Percentiles rank a stretch among this genome's conserved stretches.
These are phyloP conservation scores for Termitomyces titanicus DNA, from an alignment of 768 basidiomycete genomes.

Conservation along the genomic window DNA sequence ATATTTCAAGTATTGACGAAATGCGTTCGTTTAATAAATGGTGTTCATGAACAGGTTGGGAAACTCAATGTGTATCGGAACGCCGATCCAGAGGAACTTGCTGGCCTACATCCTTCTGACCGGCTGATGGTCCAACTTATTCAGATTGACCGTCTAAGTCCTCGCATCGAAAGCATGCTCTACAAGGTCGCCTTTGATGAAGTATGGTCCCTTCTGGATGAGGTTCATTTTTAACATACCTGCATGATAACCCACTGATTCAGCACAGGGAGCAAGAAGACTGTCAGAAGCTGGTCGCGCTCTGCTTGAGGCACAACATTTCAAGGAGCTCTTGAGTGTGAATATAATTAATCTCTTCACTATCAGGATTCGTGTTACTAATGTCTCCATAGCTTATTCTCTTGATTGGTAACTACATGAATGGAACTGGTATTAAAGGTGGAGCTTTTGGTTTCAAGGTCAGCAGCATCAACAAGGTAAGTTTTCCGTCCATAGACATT, in stretches of 20 bases:
- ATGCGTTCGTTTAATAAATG: not conserved
- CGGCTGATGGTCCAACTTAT: slow-evolving; percentile 96
- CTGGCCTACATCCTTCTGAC: slow-evolving; percentile 89
- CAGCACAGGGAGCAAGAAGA: slow-evolving; percentile 68
- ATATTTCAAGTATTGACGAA: slow-evolving; percentile 8
- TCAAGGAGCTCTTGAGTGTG: slow-evolving; percentile 89
- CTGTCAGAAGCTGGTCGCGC: slow-evolving; percentile 78
- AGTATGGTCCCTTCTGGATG: slow-evolving; percentile 75
- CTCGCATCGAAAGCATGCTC: slow-evolving; percentile 94
- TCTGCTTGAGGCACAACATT: slow-evolving; percentile 76
- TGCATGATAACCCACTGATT: slow-evolving; percentile 2
- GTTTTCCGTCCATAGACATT: not conserved
- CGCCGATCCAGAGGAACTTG: slow-evolving; percentile 82
- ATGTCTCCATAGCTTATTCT: slow-evolving; percentile 67
- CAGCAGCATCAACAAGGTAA: slow-evolving; percentile 94
- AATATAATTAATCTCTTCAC: slow-evolving; percentile 15
- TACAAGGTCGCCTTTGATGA: slow-evolving; percentile 89
- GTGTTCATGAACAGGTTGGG: slow-evolving; percentile 52
- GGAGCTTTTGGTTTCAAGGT: slow-evolving; percentile 97
- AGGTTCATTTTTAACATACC: slow-evolving; percentile 41
- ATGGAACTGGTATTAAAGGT: slow-evolving; percentile 92
- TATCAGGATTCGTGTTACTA: not conserved
- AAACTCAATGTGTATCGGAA: slow-evolving; percentile 89
- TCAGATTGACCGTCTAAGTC: slow-evolving; percentile 84
- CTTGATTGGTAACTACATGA: slow-evolving; percentile 97